phyloP scores from a whole-genome alignment of 2,329 filamentous ascomycete species.

The Sporothrix mexicana region DNA sequence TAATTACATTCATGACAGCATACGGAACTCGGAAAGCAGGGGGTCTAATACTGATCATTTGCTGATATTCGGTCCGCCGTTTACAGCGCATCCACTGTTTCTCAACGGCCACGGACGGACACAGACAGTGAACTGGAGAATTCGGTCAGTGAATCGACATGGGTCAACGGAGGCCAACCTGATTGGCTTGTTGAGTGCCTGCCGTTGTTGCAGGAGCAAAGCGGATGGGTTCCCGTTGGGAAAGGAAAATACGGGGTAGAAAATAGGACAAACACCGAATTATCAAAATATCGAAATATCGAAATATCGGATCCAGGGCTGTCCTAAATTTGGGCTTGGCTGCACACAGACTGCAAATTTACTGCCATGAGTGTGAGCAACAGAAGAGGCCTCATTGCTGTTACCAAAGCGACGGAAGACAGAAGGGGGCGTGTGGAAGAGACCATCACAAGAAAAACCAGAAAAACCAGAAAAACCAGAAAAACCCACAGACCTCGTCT shows the following conservation, averaged over 20 bases:
- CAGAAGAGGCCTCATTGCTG: not conserved
- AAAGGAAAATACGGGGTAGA: constrained; percentile 18
- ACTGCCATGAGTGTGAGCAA: not conserved
- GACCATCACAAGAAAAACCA: not conserved
- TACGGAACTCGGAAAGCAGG: not conserved
- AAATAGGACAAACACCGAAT: not conserved
- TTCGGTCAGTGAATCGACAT: no score
- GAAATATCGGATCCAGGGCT: no score
- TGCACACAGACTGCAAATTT: not conserved
- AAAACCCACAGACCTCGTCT: constrained; percentile 14
- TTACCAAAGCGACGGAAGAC: constrained; percentile 15
- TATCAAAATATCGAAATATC: not conserved
- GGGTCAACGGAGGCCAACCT: no score
- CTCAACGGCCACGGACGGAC: not conserved
- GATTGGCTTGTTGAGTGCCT: not conserved
- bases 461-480: not conserved
- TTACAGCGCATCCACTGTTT: not conserved
- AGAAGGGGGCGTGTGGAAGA: not conserved
- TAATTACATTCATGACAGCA: not conserved
- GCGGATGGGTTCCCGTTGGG: constrained; percentile 5
- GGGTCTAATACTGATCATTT: not conserved
- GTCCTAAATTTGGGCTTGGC: not conserved
- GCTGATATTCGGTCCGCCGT: not conserved
- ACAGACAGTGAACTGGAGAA: not conserved
- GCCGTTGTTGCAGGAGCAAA: not conserved